phyloP scores from a whole-genome alignment of 2,329 filamentous ascomycete species.

The Aspergillus flavus region DNA sequence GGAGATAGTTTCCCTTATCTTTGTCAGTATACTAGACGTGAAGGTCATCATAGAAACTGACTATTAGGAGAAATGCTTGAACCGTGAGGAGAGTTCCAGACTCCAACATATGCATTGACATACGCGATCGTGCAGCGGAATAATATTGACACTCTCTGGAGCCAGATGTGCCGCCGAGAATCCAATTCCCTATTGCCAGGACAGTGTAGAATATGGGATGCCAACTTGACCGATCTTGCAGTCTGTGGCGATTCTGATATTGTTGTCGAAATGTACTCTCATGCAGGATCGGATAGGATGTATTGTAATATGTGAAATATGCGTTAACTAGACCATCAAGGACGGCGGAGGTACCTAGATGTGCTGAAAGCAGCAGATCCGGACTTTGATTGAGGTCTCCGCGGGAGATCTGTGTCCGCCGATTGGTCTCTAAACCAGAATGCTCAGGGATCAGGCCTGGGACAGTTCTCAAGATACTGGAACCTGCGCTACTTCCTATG shows the following conservation, averaged over 20 bases:
- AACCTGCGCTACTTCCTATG: no score
- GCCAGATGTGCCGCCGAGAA: constrained; percentile 11
- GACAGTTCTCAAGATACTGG: no score
- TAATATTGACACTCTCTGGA: constrained; percentile 16
- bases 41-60: constrained; percentile 13
- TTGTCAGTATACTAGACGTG: background rate
- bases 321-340: constrained; percentile 26
- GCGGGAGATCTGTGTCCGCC: no score
- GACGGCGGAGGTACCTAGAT: constrained; percentile 11
- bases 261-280: constrained; percentile 29
- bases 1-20: constrained; percentile 49
- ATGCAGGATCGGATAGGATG: constrained; percentile 30
- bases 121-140: constrained; percentile 24
- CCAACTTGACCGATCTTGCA: constrained; percentile 22
- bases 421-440: no score
- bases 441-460: no score
- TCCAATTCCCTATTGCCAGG: constrained; percentile 30
- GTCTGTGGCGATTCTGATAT: constrained; percentile 17
- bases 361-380: background rate
- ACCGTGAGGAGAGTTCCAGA: constrained; percentile 34
- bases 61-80: constrained; percentile 37
- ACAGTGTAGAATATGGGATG: constrained; percentile 27
- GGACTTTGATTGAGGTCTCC: no score
- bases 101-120: constrained; percentile 32
- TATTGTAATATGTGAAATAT: constrained; percentile 30